Base-by-base conservation (phyloP, 2,329 filamentous ascomycete genomes). In the Epichloe uncinata region DNA sequence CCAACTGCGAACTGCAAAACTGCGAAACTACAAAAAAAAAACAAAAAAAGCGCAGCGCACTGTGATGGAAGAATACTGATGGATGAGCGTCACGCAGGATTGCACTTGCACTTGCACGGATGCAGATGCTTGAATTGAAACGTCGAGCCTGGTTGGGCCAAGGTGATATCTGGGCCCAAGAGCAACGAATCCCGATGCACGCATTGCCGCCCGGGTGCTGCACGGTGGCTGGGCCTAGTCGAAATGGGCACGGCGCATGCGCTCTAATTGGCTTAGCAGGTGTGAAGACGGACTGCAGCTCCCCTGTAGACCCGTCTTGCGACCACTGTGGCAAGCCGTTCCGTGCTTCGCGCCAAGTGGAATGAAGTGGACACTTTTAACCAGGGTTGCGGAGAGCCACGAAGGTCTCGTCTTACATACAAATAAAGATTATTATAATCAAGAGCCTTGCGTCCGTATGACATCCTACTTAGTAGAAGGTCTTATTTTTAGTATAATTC, bases 131-230 rank as follows among this genome's bases (percentile, higher is more conserved):
- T 43, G 13, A 33, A 43, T 9, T 30, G 8, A 30, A 30, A 30
- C 26, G 8, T 9, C 22, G 22, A 26, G 22, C 22, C 2, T 22
- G 22, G 22, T 26, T 26, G 22, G 22, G 22, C 22, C 22, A 26
- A 26, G 22, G 8, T 26, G 22, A 26, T 8, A 8, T 26, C 22
- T 8, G 22, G 22, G 22, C 22, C 22, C 22, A 30, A 13, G 45
- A 7, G n/a, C 13, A 45, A 57, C 63, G 61, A 66, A 66, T 64
- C 61, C 58, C 47, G 54, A 51, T 33, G 54, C 57, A 50, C 56
- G 57, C 61, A 60, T 74, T 73, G 65, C 72, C 72, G 72, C 72
- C 70, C 64, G 22, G 61, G 53, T 65, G 63, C 63, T 64, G 64
- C 56, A 53, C 64, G 63, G 59, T 61, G 42, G 49, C 47, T 41